Evolutionary conservation across 176 grass and related monocot species (phyloP), one percentile per base, ranked within the genome.

Genomic region (Oryza nivara): DNA sequence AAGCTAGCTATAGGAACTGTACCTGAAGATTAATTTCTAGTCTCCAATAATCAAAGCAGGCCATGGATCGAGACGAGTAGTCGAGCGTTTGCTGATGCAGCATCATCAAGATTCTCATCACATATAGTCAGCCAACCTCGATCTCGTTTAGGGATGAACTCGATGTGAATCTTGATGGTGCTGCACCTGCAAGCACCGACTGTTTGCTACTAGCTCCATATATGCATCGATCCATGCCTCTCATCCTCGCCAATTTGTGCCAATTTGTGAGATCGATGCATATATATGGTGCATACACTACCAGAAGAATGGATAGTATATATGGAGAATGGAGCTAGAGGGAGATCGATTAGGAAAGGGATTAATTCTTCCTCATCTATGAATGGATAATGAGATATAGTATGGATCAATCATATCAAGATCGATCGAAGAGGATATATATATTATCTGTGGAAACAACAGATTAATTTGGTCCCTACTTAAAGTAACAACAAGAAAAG

Each of bases 101-200:
- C 93, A 96, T 96, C 93, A 96, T 96, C 93, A 96, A 96, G 93
- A 96, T 96, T 96, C 93, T 96, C 93, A 91, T 93, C 70, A 23
- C 9, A 16, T 64, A 70, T 38, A 65, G 49, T 52, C 16, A 74
- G 70, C 58, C 74, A 40, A 40, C 70, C 13, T 22, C n/a, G 8
- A 44, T 54, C 12, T 74, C 5, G 40, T 73, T 78, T 17, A 51
- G 80, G 80, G 80, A 72, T 58, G 81, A 76, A 67, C 26, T 84
- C n/a, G 84, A 92, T 91, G 91, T 96, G 93, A 96, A 96, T 96
- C 93, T 96, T 96, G 88, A 92, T 89, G 93, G 76, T 96, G 93
- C 93, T 91, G 85, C 93, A 89, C 68, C 93, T 72, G 91, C 91
- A 89, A 91, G 83, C 80, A 87, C 93, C 52, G 70, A 87, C 91